These are phyloP conservation scores for Lagenidium giganteum DNA, from an alignment of 352 stramenopile species.

Conservation along the genomic window DNA sequence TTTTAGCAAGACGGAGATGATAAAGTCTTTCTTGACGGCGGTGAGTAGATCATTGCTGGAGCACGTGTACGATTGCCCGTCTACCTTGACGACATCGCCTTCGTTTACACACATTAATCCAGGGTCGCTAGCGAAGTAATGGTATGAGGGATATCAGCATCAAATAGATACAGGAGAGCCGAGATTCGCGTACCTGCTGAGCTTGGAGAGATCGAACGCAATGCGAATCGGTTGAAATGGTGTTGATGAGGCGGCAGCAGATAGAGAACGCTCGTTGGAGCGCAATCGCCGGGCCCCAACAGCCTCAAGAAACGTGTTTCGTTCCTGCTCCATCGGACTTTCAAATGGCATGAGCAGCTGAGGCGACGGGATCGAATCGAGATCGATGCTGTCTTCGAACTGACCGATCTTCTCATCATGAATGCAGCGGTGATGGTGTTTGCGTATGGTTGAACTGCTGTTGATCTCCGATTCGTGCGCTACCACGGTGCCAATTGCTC, in stretches of 20 bases:
- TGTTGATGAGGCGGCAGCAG: constrained; percentile 8
- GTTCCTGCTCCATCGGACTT: constrained; percentile 12
- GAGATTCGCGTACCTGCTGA: constrained; percentile 30
- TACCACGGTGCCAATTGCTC: too few species aligned
- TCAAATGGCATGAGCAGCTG: constrained; percentile 25
- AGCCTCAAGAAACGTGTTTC: constrained; percentile 31
- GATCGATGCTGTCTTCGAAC: constrained; percentile 42
- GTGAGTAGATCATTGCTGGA: constrained; percentile 52
- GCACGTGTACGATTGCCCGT: constrained; percentile 49
- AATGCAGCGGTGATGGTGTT: constrained; percentile 60
- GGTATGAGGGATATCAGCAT: background rate
- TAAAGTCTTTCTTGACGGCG: constrained; percentile 58
- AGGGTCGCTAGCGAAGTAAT: constrained; percentile 30
- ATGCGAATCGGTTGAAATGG: constrained; percentile 72
- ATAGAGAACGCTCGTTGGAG: constrained; percentile 22
- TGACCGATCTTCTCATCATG: constrained; percentile 57
- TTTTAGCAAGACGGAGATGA: constrained; percentile 60
- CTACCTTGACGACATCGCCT: constrained; percentile 41
- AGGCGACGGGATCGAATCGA: constrained; percentile 20
- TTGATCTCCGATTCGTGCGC: background rate
- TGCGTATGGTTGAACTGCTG: background rate
- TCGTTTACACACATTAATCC: constrained; percentile 51
- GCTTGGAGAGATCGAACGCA: constrained; percentile 71
- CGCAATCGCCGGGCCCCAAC: constrained; percentile 23
- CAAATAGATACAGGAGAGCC: background rate